A percentile compares a stretch with the other conserved stretches of the same genome.
These are phyloP conservation scores for Yueomyces sp. DNA, from an alignment of 1,139 yeast genomes.

Conservation along the genomic window DNA sequence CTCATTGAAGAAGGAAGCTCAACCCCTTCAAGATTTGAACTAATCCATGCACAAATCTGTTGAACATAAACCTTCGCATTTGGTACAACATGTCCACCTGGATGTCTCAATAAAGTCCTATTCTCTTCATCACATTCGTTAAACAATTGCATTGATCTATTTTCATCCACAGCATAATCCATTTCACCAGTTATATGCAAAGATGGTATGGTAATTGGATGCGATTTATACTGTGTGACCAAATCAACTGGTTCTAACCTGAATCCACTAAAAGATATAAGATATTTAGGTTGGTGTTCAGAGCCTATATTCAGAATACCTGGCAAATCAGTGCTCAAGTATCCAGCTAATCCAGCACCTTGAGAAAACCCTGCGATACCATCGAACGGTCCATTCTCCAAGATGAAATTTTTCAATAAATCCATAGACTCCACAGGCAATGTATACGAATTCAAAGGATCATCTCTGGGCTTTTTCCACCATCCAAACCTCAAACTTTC, in stretches of 20 bases:
- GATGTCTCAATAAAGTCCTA: conserved; percentile 47
- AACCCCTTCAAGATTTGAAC: conserved; percentile 1
- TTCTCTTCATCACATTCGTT: conserved; percentile 38
- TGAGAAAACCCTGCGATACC: conserved; percentile 86
- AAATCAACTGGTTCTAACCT: conserved; percentile 43
- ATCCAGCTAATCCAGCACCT: conserved; percentile 73
- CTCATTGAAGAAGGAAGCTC: neutral
- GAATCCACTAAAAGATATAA: conserved; percentile 53
- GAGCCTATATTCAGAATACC: conserved; percentile 18
- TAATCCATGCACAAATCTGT: conserved; percentile 48
- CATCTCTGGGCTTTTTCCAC: conserved; percentile 14
- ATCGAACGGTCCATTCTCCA: conserved; percentile 60
- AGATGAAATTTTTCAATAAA: conserved; percentile 15
- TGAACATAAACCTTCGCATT: conserved; percentile 48
- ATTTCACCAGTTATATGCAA: conserved; percentile 77
- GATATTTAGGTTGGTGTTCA: conserved; percentile 36
- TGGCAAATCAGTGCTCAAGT: conserved; percentile 32
- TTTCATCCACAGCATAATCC: conserved; percentile 76
- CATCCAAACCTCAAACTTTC: conserved; percentile 15
- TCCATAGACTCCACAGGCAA: conserved; percentile 12
- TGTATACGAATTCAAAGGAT: conserved; percentile 7
- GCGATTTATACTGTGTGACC: conserved; percentile 33
- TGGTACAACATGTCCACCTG: conserved; percentile 88
- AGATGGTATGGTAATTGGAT: conserved; percentile 39
- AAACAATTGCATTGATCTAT: conserved; percentile 45